Evolutionary conservation across 225 moss, liverwort and hornwort species (phyloP), one percentile per base, ranked within the genome.

Genomic region (Sphagnum contortum): DNA sequence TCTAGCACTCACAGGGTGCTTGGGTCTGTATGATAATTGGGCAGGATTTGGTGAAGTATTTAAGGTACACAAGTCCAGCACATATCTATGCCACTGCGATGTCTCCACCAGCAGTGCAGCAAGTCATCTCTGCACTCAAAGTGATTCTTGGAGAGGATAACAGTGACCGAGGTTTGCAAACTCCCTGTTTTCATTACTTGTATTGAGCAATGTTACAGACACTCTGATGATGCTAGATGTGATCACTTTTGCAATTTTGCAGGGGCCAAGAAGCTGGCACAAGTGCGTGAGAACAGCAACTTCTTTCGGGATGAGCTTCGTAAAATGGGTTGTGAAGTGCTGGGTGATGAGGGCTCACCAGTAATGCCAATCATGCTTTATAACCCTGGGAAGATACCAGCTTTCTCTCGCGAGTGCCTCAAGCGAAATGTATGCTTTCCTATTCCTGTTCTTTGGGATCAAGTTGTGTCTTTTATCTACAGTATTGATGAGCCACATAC

Each of bases 301-400:
- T 96, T 87, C 58, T 85, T 96, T 50, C 74, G 96, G 71, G 85
- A 49, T 57, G 92, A 90, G 68, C 78, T 96, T 59, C 87, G 90
- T 66, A 88, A 87, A 62, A 89, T 88, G 80, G 96, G 96, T 54
- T 92, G 88, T 61, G 88, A 96, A 74, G 96, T 96, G 48, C 70
- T 96, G 61, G 96, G 96, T 14, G 96, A 96, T 72, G 76, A 58
- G 64, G 92, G 92, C 72, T 96, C 96, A 11, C 96, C 96, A 65
- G 90, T 96, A 47, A 96, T 96, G 96, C 92, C 96, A 46, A 74
- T 96, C 44, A 96, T 96, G 96, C 87, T 96, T 6, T 96, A 96
- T 64, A 90, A 92, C 77, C 92, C 96, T 73, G 96, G 87, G 70
- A 96, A 96, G 71, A 96, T 96, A 47, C 92, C 96, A 61, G 96